A percentile compares a stretch with the other conserved stretches of the same genome.
Evolutionary conservation across 495 filamentous ascomycete species (phyloP).

Genomic region (Neohortaea acidophila): DNA sequence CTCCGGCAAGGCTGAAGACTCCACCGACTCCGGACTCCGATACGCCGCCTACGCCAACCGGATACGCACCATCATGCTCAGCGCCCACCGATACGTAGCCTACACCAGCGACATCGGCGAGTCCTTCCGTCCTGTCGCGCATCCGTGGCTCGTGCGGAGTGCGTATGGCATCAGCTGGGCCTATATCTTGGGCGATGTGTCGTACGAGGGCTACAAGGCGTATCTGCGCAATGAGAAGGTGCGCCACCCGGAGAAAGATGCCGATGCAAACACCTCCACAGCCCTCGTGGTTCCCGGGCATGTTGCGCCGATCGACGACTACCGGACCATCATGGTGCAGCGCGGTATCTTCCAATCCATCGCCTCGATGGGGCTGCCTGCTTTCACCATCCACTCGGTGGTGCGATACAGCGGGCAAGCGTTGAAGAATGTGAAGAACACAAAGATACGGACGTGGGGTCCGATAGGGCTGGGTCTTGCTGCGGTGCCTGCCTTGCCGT

Average conservation of each 20-base stretch:
- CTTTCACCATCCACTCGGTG: slow-evolving; percentile 86
- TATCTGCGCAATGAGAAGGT: slow-evolving; percentile 63
- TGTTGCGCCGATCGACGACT: slow-evolving; percentile 79
- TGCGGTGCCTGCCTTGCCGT: slow-evolving; percentile 78
- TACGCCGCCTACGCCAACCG: slow-evolving; percentile 68
- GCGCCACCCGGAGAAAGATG: slow-evolving; percentile 31
- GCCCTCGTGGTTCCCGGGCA: slow-evolving; percentile 14
- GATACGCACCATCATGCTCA: slow-evolving; percentile 65
- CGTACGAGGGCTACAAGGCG: slow-evolving; percentile 89
- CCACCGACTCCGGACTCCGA: slow-evolving; percentile 69
- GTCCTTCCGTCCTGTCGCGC: slow-evolving; percentile 84
- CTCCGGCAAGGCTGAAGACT: slow-evolving; percentile 62
- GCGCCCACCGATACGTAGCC: slow-evolving; percentile 89
- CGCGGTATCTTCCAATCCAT: slow-evolving; percentile 77
- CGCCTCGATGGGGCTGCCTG: slow-evolving; percentile 85
- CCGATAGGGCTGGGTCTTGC: slow-evolving; percentile 84
- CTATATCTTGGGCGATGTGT: slow-evolving; percentile 80
- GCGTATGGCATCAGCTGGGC: slow-evolving; percentile 89
- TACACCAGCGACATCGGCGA: slow-evolving; percentile 97
- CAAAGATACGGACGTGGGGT: slow-evolving; percentile 59
- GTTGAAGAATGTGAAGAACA: slow-evolving; percentile 64
- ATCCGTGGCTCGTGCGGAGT: slow-evolving; percentile 60
- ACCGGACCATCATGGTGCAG: slow-evolving; percentile 78
- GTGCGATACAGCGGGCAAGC: slow-evolving; percentile 74
- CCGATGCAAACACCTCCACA: not conserved